A percentile compares a stretch with the other conserved stretches of the same genome.
Evolutionary conservation across 2,329 filamentous ascomycete genomes (phyloP).

Genomic region (Exophiala oligosperma): DNA sequence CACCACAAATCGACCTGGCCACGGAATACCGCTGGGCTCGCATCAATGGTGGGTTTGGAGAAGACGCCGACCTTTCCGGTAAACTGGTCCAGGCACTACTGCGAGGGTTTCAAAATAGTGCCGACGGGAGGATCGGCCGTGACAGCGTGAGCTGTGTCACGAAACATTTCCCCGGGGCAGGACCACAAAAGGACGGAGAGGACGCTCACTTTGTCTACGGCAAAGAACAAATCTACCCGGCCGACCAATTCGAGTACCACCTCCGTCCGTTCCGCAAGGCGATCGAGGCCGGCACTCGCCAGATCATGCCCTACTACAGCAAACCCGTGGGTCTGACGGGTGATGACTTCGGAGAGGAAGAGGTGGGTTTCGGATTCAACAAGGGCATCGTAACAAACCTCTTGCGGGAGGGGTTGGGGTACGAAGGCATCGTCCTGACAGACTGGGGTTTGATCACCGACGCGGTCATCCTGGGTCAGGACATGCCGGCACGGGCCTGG

Average conservation of each 20-base stretch:
- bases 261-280: conserved; percentile 16
- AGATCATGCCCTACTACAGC: conserved; percentile 24
- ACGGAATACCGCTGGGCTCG: conserved; percentile 56
- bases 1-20: conserved; percentile 53
- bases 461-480: conserved; percentile 37
- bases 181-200: conserved; percentile 51
- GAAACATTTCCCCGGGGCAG: conserved; percentile 57
- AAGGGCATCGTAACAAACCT: conserved; percentile 53
- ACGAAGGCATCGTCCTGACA: conserved; percentile 52
- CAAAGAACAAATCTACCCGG: conserved; percentile 54
- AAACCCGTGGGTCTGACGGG: conserved; percentile 6
- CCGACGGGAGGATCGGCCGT: not conserved
- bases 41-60: conserved; percentile 49
- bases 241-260: conserved; percentile 46
- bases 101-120: conserved; percentile 13
- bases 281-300: conserved; percentile 9
- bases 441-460: conserved; percentile 58
- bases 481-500: conserved; percentile 38
- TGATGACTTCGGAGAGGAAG: conserved; percentile 1
- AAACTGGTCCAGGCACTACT: conserved; percentile 11
- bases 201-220: conserved; percentile 56
- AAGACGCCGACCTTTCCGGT: conserved; percentile 36
- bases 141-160: conserved; percentile 42
- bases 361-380: conserved; percentile 51
- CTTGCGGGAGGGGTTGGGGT: conserved; percentile 49